These are phyloP conservation scores for Pythium graminicola DNA, from an alignment of 352 stramenopile species.

Conservation along the genomic window DNA sequence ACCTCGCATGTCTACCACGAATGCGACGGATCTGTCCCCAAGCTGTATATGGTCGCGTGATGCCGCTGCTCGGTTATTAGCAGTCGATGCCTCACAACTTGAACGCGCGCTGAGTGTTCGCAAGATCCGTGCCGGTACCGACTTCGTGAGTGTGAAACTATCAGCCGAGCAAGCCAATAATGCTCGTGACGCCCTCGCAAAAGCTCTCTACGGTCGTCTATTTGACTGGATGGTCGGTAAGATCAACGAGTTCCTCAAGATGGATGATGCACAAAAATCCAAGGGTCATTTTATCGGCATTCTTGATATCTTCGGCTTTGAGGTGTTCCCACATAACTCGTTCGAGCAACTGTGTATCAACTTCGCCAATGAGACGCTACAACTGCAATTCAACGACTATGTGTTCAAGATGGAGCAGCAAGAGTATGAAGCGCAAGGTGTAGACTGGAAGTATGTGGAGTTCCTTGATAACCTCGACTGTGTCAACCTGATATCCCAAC, in stretches of 20 bases:
- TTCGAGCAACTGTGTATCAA: constrained; percentile 89
- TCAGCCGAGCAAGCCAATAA: constrained; percentile 57
- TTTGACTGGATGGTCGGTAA: constrained; percentile 93
- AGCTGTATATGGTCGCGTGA: constrained; percentile 39
- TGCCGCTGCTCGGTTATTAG: too few species aligned
- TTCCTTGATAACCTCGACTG: constrained; percentile 86
- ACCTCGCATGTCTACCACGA: too few species aligned
- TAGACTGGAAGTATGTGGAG: constrained; percentile 85
- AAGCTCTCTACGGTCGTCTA: constrained; percentile 84
- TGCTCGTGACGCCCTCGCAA: constrained; percentile 81
- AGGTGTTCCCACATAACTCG: constrained; percentile 89
- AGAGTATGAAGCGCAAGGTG: constrained; percentile 76
- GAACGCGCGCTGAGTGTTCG: too few species aligned
- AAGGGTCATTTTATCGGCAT: constrained; percentile 91
- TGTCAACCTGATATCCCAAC: constrained; percentile 64
- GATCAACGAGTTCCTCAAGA: constrained; percentile 89
- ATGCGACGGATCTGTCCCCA: too few species aligned
- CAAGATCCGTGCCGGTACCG: constrained; percentile 69
- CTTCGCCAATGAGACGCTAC: constrained; percentile 85
- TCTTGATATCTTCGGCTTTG: constrained; percentile 90
- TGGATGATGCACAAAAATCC: constrained; percentile 45
- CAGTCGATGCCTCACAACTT: too few species aligned
- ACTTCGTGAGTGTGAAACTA: constrained; percentile 71
- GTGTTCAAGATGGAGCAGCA: constrained; percentile 86
- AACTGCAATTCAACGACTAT: constrained; percentile 76